Conservation (phyloP, 2,329 filamentous ascomycete genomes). For the Colletotrichum sojae region DNA sequence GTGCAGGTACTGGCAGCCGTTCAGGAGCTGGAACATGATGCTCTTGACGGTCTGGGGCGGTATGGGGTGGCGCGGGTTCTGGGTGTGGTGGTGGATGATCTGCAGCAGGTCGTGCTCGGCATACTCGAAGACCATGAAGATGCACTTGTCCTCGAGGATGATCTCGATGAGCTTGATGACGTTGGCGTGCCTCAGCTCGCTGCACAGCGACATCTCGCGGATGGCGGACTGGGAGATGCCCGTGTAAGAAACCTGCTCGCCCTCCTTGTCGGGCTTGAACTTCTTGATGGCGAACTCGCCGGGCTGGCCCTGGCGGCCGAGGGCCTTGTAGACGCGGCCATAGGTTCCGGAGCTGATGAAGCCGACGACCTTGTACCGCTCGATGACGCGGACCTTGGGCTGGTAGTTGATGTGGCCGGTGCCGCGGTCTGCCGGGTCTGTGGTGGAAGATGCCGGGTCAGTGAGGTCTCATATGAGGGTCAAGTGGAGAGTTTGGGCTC, state of each 20-base stretch:
- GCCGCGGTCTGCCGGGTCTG: conserved; percentile 69
- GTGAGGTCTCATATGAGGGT: conserved; percentile 45
- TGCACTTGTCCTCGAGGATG: conserved; percentile 98
- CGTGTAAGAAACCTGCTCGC: conserved; percentile 93
- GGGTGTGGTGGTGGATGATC: conserved; percentile 97
- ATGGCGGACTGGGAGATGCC: conserved; percentile 98
- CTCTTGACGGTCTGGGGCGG: conserved; percentile 91
- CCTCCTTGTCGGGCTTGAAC: conserved; percentile 99
- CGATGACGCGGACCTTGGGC: conserved; percentile 88
- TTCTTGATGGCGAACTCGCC: conserved; percentile 99
- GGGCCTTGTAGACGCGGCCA: conserved; percentile 96
- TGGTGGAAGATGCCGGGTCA: conserved; percentile 50
- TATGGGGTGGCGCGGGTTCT: conserved; percentile 89
- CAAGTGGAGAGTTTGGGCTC: conserved; percentile 28
- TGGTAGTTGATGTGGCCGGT: conserved; percentile 67
- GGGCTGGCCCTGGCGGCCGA: conserved; percentile 78
- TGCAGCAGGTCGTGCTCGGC: conserved; percentile 97
- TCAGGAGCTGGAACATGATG: conserved; percentile 95
- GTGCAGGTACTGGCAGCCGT: conserved; percentile 94
- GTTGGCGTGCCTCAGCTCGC: conserved; percentile 89
- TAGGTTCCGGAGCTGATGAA: conserved; percentile 99
- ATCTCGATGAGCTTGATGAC: conserved; percentile 94
- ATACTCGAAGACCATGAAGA: conserved; percentile 99
- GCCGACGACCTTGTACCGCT: conserved; percentile 95
- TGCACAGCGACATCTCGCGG: conserved; percentile 97